Conservation (phyloP, 495 filamentous ascomycete genomes). For the Neurospora cerealis region DNA sequence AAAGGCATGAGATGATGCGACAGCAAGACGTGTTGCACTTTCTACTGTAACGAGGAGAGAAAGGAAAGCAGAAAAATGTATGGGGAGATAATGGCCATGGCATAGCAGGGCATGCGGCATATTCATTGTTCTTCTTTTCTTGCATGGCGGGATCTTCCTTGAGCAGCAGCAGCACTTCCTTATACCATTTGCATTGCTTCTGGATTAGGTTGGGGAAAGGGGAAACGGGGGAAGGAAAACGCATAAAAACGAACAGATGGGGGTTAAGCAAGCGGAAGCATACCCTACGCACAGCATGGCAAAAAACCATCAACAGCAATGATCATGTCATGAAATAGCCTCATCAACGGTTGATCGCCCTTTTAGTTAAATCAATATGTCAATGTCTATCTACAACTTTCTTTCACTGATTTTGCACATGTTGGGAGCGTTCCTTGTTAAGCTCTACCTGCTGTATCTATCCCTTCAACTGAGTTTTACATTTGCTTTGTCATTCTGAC, state of each 20-base stretch:
- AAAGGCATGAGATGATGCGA: not conserved
- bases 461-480: not conserved
- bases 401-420: not conserved
- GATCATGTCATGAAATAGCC: not conserved
- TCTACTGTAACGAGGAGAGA: not conserved
- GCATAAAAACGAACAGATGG: not conserved
- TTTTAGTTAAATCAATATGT: not conserved
- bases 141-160: not conserved
- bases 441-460: not conserved
- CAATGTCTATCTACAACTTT: not conserved
- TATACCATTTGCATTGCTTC: not conserved
- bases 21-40: not conserved
- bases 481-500: not conserved
- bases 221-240: not conserved
- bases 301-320: not conserved
- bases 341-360: not conserved
- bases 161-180: not conserved
- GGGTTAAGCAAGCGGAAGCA: not conserved
- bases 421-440: not conserved
- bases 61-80: not conserved
- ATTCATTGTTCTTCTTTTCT: not conserved
- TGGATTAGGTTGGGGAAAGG: not conserved
- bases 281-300: not conserved
- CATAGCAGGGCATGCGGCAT: not conserved
- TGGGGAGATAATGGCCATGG: not conserved